phyloP scores from a whole-genome alignment of 2,329 filamentous ascomycete genomes.

The Talaromyces marneffei region DNA sequence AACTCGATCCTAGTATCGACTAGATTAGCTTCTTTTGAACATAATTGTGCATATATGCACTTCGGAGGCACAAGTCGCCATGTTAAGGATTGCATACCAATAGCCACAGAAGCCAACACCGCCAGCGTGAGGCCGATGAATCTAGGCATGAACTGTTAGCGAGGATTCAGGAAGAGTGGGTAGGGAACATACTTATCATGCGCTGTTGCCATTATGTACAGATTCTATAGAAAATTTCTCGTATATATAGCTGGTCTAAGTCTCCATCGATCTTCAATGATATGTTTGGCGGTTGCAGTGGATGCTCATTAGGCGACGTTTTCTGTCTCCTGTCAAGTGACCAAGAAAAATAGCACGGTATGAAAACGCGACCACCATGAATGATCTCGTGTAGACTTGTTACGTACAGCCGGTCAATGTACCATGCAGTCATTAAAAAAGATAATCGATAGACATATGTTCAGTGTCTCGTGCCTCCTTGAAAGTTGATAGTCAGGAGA shows the following conservation, averaged over 20 bases:
- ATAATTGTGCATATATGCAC: background rate
- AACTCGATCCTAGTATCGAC: constrained; percentile 5
- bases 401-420: background rate
- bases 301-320: background rate
- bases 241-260: background rate
- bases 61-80: background rate
- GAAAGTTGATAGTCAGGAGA: background rate
- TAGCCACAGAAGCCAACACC: constrained; percentile 11
- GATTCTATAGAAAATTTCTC: background rate
- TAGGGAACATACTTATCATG: constrained; percentile 11
- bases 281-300: background rate
- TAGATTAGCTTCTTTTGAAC: background rate
- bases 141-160: background rate
- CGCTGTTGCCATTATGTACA: constrained; percentile 3
- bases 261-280: background rate
- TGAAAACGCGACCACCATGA: background rate
- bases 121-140: constrained; percentile 13
- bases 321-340: background rate
- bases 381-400: background rate
- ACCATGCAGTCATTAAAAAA: background rate
- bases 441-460: too few species aligned
- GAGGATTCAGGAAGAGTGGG: background rate
- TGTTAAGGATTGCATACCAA: constrained; percentile 3
- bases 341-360: background rate
- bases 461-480: too few species aligned